Evolutionary conservation across 2,329 filamentous ascomycete species (phyloP), one percentile per base, ranked within the genome.

Genomic region (Curvularia eragrostidis): DNA sequence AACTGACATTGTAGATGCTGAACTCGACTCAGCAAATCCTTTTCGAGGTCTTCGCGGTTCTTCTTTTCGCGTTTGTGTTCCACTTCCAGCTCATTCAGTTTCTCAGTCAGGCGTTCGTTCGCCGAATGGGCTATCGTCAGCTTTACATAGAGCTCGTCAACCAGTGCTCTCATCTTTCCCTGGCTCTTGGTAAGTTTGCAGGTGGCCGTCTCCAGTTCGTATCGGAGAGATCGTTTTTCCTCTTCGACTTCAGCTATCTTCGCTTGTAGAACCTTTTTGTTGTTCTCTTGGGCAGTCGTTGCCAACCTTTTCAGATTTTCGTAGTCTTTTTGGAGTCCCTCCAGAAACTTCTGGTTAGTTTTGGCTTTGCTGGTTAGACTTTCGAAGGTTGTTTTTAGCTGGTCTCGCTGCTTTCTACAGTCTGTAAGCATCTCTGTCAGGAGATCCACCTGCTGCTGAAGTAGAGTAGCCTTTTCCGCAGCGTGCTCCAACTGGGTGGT

Each of bases 311-410:
- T 66, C 8, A 71, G 15, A 8, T 61, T 66, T 21, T 66, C 64
- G 21, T 69, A 66, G 48, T 76, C 74, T 10, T 61, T 67, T 19
- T 68, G 68, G 15, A 76, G 54, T 15, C 73, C 73, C 7, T 61
- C 48, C 5, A 69, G 58, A 18, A 59, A 74, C 32, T 64, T 73
- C n/a, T 71, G 61, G 26, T 69, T 60, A 0, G 49, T 64, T 30
- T 57, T 68, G 5, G 64, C 61, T 19, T 59, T 65, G 1, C 65
- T 62, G 1, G 52, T 46, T 3, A 75, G 8, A 7, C 53, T 38
- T 5, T 49, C 26, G 3, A 68, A 4, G 13, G 43, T 42, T 3
- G 19, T 39, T 1, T 60, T 34, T 2, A 64, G 50, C 0, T n/a
- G 32, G 3, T 57, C 28, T 6, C 63, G 48, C 19, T 56, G 55